Evolutionary conservation across 2,329 filamentous ascomycete genomes (phyloP), one percentile per base, ranked within the genome.

Genomic region (Colletotrichum navitas): DNA sequence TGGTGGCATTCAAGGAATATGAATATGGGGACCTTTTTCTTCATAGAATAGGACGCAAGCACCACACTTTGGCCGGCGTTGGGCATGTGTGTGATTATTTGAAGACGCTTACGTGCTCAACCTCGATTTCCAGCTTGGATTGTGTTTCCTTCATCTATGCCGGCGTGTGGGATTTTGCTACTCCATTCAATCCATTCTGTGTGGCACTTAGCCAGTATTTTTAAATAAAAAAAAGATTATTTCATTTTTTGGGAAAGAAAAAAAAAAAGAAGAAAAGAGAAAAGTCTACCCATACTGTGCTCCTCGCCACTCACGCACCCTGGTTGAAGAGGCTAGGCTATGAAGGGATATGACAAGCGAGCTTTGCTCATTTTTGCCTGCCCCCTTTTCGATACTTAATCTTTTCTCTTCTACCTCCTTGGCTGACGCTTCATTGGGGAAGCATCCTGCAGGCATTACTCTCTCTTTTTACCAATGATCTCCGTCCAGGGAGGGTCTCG

Each of bases 291-390:
- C 47, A 36, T 63, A 36, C 32, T 29, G 16, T 16, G 5, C 32
- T 34, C 32, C 39, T 45, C 14, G 39, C 39, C 4, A 7, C 36
- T 45, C 11, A n/a, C 24, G 16, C 7, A 24, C 52, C 61, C 34
- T 63, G 59, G 36, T 11, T 12, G 11, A 3, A 34, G 18, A 29
- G 18, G 34, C 66, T 69, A 69, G 66, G 54, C 61, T 54, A 39
- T 2, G 29, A 66, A 66, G n/a, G 61, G 66, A 60, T n/a, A 69
- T 45, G n/a, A 26, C 54, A 69, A 69, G 66, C 66, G 66, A 66
- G 26, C 43, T 47, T 52, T 26, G 5, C 21, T 52, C 24, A 49
- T 24, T 34, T 43, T 51, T 55, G 5, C 26, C 24, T 18, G 47
- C 6, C 32, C 32, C 49, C 49, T 16, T 36, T 43, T 32, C n/a